Conservation (phyloP, 495 filamentous ascomycete genomes). For the Bacidia gigantensis region DNA sequence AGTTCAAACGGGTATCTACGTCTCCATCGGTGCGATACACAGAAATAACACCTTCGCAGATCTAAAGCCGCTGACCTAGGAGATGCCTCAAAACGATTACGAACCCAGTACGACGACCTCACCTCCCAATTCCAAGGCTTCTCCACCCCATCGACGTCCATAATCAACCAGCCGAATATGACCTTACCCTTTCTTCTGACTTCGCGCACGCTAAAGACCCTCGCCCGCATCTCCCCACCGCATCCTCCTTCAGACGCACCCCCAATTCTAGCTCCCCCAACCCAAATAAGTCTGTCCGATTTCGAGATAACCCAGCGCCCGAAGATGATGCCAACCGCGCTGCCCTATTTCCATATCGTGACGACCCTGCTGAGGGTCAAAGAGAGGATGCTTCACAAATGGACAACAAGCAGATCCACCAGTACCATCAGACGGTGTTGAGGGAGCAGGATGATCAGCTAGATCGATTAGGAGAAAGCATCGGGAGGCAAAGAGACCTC, state of each 20-base stretch:
- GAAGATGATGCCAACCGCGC: conserved; percentile 40
- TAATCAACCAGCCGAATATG: conserved; percentile 49
- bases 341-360: conserved; percentile 55
- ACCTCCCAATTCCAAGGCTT: conserved; percentile 48
- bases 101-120: conserved; percentile 43
- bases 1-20: neutral
- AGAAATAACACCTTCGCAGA: neutral
- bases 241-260: conserved; percentile 30
- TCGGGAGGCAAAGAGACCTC: conserved; percentile 83
- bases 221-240: conserved; percentile 23
- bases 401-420: conserved; percentile 76
- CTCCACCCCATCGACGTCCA: conserved; percentile 34
- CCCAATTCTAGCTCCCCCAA: conserved; percentile 24
- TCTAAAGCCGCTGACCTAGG: conserved; percentile 42
- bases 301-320: conserved; percentile 54
- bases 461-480: conserved; percentile 71
- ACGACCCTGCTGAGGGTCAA: conserved; percentile 32
- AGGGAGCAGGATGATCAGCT: conserved; percentile 83
- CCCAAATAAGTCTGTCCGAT: conserved; percentile 74
- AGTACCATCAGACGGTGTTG: conserved; percentile 65
- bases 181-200: conserved; percentile 49
- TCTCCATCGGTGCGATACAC: too few relatives aligned
- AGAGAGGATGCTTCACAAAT: conserved; percentile 52
- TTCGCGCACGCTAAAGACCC: conserved; percentile 47
- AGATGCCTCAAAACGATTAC: conserved; percentile 36